Conservation (phyloP, 495 filamentous ascomycete genomes). For the Tricharina praecox region DNA sequence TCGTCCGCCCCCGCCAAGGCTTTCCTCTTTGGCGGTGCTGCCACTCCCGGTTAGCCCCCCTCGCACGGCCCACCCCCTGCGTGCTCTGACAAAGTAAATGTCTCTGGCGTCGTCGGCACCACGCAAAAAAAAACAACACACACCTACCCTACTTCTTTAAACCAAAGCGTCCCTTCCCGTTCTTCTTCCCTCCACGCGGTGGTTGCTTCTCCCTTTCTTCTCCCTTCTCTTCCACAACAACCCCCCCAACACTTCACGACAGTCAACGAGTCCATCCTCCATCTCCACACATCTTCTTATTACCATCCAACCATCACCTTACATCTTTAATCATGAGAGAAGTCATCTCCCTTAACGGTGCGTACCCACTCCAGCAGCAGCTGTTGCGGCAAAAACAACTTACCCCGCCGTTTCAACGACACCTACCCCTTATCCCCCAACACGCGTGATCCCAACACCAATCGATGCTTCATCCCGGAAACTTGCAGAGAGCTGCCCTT, state of each 20-base stretch:
- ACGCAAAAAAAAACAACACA: slow-evolving; percentile 3
- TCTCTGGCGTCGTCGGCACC: slow-evolving; percentile 1
- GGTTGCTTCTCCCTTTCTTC: slow-evolving; percentile 2
- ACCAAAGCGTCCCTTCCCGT: neutral
- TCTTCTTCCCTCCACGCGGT: neutral
- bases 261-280: slow-evolving; percentile 6
- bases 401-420: slow-evolving; percentile 1
- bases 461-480: slow-evolving; percentile 10
- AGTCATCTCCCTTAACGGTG: slow-evolving; percentile 98
- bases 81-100: no score
- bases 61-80: no score
- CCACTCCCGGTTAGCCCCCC: no score
- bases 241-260: slow-evolving; percentile 8
- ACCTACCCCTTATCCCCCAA: slow-evolving; percentile 1
- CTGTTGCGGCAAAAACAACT: neutral
- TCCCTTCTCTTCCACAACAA: neutral
- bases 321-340: slow-evolving; percentile 63
- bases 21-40: no score
- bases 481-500: slow-evolving; percentile 8
- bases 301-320: slow-evolving; percentile 10
- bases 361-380: slow-evolving; percentile 28
- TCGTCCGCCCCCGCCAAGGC: no score
- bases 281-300: slow-evolving; percentile 1
- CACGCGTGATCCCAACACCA: slow-evolving; percentile 4
- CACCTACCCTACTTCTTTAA: neutral